phyloP scores from a whole-genome alignment of 1,284 basidiomycete genomes.

The Ganoderma lingzhi region DNA sequence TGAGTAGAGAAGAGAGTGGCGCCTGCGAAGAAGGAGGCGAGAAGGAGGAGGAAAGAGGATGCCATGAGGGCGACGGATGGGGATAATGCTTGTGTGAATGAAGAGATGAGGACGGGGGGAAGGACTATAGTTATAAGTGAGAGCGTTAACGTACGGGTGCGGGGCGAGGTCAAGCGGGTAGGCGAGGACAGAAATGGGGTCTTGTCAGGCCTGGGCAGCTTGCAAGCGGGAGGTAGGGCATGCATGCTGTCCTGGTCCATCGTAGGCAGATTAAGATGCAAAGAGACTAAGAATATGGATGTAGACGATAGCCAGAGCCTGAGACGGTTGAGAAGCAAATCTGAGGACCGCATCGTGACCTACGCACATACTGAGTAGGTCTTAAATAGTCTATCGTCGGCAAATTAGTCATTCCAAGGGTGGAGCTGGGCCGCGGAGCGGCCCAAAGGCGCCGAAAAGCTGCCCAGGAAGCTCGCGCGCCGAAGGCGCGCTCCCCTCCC shows the following conservation, averaged over 20 bases:
- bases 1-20: slow-evolving; percentile 22
- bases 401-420: no score
- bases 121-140: not conserved
- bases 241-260: not conserved
- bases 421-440: no score
- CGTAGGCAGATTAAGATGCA: not conserved
- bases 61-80: slow-evolving; percentile 15
- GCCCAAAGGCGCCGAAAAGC: no score
- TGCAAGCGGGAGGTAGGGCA: not conserved
- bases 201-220: not conserved
- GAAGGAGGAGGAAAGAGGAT: slow-evolving; percentile 22
- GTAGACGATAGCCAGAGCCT: not conserved
- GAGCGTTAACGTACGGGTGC: not conserved
- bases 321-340: not conserved
- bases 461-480: no score
- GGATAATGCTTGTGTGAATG: not conserved
- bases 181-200: not conserved
- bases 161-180: not conserved
- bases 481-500: no score
- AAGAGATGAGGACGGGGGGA: not conserved
- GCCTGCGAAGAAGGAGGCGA: slow-evolving; percentile 22
- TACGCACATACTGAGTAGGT: no score
- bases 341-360: not conserved
- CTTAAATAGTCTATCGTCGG: no score
- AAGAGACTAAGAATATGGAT: not conserved